Conservation (phyloP, 148 eudicot species). For the Rhododendron griersonianum region DNA sequence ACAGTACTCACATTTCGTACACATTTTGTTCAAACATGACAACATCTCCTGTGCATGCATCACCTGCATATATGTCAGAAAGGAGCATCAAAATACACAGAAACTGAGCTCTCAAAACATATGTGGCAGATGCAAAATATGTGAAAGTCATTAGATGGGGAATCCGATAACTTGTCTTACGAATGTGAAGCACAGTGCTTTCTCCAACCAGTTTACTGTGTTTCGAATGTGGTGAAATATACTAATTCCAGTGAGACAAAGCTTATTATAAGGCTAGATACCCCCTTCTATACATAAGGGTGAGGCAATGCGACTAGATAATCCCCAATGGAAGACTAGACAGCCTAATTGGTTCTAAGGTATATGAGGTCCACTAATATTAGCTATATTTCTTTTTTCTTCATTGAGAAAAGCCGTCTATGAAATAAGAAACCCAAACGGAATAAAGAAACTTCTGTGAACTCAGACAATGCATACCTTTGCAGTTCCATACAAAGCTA, state of each 20-base stretch:
- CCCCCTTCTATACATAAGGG: not conserved
- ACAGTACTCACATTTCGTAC: conserved; percentile 55
- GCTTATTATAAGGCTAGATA: not conserved
- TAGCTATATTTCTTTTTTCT: not conserved
- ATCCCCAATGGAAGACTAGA: not conserved
- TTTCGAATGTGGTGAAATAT: not conserved
- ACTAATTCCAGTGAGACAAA: not conserved
- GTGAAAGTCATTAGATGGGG: not conserved
- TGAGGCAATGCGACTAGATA: not conserved
- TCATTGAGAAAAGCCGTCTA: not conserved
- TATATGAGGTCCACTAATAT: not conserved
- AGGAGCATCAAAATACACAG: not conserved
- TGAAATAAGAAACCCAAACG: not conserved
- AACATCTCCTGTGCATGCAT: conserved; percentile 80
- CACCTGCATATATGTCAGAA: conserved; percentile 51
- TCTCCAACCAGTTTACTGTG: not conserved
- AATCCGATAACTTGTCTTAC: not conserved
- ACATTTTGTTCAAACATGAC: conserved; percentile 84
- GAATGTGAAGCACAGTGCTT: not conserved
- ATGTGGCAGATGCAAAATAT: not conserved
- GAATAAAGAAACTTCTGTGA: not conserved
- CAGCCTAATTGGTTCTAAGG: not conserved
- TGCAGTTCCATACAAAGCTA: conserved; percentile 72
- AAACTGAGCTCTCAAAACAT: not conserved
- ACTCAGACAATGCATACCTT: conserved; percentile 41